phyloP scores from a whole-genome alignment of 1,284 basidiomycete genomes.

The Cryptococcus sp. region DNA sequence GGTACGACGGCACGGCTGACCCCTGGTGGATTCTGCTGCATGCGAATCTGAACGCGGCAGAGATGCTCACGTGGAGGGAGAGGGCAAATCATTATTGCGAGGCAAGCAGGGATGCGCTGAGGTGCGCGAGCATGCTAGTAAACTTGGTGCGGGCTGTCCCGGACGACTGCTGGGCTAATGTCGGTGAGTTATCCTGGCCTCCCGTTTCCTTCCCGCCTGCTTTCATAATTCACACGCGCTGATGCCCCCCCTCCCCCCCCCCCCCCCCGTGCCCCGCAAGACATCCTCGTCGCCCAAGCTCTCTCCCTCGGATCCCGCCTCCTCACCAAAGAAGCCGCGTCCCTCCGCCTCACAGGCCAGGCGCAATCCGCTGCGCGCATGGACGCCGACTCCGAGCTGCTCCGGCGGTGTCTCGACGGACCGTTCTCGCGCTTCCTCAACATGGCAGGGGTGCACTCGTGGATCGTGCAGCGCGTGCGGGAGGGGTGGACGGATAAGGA shows the following conservation, averaged over 20 bases:
- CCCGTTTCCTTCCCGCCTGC: too few species aligned
- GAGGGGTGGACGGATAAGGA: slow-evolving; percentile 37
- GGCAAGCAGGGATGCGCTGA: slow-evolving; percentile 29
- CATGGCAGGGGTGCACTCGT: slow-evolving; percentile 28
- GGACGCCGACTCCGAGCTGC: slow-evolving; percentile 25
- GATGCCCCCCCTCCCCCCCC: too few species aligned
- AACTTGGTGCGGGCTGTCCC: slow-evolving; percentile 20
- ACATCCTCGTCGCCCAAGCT: slow-evolving; percentile 30
- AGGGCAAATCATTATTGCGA: slow-evolving; percentile 24
- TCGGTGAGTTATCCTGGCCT: slow-evolving; percentile 22
- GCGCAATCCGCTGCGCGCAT: slow-evolving; percentile 17
- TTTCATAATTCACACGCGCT: too few species aligned
- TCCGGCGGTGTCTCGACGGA: slow-evolving; percentile 23
- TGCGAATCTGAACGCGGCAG: slow-evolving; percentile 32
- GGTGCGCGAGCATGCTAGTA: slow-evolving; percentile 32
- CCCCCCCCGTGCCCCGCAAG: too few species aligned
- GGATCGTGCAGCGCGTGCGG: slow-evolving; percentile 30
- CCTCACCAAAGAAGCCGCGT: slow-evolving; percentile 30
- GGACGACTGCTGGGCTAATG: slow-evolving; percentile 28
- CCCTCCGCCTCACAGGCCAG: slow-evolving; percentile 16
- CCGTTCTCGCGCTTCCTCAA: slow-evolving; percentile 27
- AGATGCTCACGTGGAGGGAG: slow-evolving; percentile 39
- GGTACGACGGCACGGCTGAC: slow-evolving; percentile 24
- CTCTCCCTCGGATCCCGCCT: slow-evolving; percentile 32
- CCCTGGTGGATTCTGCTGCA: slow-evolving; percentile 41